These are phyloP conservation scores for Kwoniella mangroviensis DNA, from an alignment of 768 basidiomycete species.

Conservation along the genomic window DNA sequence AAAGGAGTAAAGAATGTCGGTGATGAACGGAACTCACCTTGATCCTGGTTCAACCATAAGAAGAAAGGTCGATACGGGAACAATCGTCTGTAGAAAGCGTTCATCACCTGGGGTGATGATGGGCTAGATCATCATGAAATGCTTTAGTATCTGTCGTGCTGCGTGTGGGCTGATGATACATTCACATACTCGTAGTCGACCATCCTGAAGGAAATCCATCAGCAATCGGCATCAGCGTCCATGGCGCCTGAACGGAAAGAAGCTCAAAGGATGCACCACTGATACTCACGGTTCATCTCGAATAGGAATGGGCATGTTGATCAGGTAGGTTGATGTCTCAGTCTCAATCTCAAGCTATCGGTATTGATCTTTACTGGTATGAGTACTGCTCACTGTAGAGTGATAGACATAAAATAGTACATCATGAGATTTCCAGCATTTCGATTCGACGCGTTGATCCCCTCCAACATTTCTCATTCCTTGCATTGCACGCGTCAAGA, in stretches of 20 bases:
- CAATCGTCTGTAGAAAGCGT: constrained; percentile 81
- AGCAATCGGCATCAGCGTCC: background rate
- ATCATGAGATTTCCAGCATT: too few relatives aligned
- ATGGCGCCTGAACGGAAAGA: too few relatives aligned
- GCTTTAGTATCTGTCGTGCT: background rate
- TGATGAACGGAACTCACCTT: too few relatives aligned
- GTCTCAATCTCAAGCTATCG: background rate
- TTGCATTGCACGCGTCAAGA: too few relatives aligned
- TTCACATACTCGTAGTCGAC: constrained; percentile 41
- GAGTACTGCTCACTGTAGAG: background rate
- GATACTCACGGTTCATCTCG: constrained; percentile 29
- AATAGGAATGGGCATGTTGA: constrained; percentile 27
- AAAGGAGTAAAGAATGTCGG: background rate
- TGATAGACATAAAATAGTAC: too few relatives aligned
- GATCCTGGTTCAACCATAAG: constrained; percentile 92
- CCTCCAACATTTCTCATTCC: too few relatives aligned
- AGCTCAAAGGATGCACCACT: background rate
- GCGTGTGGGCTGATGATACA: too few relatives aligned
- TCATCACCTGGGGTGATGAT: constrained; percentile 69
- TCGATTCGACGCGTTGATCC: too few relatives aligned
- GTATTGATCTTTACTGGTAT: background rate
- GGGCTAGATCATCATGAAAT: constrained; percentile 33
- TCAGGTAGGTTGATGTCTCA: too few relatives aligned
- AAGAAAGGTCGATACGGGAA: constrained; percentile 95
- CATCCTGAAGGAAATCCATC: constrained; percentile 26